phyloP scores from a whole-genome alignment of 768 basidiomycete species.

The Trametopsis cervina region DNA sequence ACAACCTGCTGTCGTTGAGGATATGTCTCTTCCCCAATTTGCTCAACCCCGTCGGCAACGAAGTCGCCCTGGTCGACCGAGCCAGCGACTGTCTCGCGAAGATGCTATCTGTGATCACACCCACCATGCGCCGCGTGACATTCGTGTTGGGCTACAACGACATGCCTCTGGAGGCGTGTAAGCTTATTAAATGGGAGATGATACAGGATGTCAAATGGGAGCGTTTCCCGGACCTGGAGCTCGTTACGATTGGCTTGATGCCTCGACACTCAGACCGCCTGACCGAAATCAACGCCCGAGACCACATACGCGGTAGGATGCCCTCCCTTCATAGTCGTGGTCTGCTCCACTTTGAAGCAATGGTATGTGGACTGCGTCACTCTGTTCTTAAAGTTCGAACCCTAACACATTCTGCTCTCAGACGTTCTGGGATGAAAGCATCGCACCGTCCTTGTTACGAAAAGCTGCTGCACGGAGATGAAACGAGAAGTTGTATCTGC shows the following conservation, averaged over 20 bases:
- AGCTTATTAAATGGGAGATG: neutral
- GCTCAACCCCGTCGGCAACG: neutral
- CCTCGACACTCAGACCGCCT: neutral
- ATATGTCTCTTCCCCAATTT: slow-evolving; percentile 3
- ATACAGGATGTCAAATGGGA: neutral
- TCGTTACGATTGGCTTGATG: neutral
- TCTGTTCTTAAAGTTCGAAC: neutral
- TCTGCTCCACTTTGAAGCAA: neutral
- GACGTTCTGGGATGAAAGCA: neutral
- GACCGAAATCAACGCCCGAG: neutral
- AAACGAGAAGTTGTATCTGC: no score
- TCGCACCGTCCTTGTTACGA: neutral
- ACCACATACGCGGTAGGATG: neutral
- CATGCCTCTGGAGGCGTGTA: neutral
- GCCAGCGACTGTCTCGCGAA: slow-evolving; percentile 1
- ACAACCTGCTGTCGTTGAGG: neutral
- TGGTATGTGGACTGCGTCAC: neutral
- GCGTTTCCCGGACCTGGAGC: slow-evolving; percentile 1
- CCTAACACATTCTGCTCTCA: neutral
- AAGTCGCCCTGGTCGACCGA: neutral
- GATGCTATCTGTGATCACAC: neutral
- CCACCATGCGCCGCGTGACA: neutral
- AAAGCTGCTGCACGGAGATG: neutral
- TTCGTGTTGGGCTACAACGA: neutral
- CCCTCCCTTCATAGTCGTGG: neutral